Base-by-base conservation (phyloP, 2,329 filamentous ascomycete species). In the Colletotrichum tamarilloi region DNA sequence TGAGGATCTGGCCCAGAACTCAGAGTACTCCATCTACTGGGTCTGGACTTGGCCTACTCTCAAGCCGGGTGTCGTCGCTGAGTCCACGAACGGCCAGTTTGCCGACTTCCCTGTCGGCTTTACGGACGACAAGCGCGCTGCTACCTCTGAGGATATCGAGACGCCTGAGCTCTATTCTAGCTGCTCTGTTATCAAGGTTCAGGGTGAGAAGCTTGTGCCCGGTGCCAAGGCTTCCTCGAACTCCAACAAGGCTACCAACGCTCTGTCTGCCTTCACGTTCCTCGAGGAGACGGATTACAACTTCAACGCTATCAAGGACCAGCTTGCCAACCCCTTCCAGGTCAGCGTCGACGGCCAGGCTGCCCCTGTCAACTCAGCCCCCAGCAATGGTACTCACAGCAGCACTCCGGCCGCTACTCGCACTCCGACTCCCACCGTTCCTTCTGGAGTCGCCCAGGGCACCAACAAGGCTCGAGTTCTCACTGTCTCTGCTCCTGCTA, bases 41-140 rank as follows among this genome's bases (percentile, higher is more conserved):
- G 92, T 98, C 58, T 98, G 97, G 97, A 93, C 97, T 82, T 99
- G 95, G 94, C 92, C 93, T 3, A 92, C 90, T 16, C 85, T 91
- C 52, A 82, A 80, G 75, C 82, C 79, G 76, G 83, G 81, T 73
- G 82, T 88, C 75, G 77, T 82, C 46, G 80, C 82, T 19, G 79
- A 78, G 24, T 85, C 83, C 59, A 79, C 79, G 74, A 76, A 83
- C 74, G 84, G 86, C 32, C 80, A 82, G 69, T 87, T 82, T 67
- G 84, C 86, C 26, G 81, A 82, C 68, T 87, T 82, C 70, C 82
- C 84, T 6, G 70, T 69, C 7, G 74, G 74, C 49, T 72, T 72
- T 28, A 65, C 62, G n/a, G 70, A 72, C 12, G 76, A 76, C 28
- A 72, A 73, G 38, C 71, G 71, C 49, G 71, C 71, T 12, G 46